Conservation (phyloP, 257 asterid species). For the Forsythia viridissima region DNA sequence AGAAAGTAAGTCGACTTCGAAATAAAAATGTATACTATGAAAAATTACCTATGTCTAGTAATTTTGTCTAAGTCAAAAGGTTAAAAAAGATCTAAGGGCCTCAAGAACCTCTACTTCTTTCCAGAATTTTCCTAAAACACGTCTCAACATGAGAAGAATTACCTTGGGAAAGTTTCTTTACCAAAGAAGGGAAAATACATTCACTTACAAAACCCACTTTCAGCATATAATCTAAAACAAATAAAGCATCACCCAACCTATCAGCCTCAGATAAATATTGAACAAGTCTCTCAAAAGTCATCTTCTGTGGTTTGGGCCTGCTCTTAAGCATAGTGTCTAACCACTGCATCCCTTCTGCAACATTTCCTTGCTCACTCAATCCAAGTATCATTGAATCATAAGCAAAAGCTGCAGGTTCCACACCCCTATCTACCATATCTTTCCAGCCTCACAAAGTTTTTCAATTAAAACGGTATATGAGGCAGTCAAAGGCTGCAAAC, state of each 20-base stretch:
- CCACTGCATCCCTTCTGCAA: constrained; percentile 49
- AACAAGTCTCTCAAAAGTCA: constrained; percentile 51
- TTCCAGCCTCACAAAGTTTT: constrained; percentile 48
- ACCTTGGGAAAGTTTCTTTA: constrained; percentile 51
- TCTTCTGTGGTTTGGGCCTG: constrained; percentile 47
- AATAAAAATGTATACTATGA: not conserved
- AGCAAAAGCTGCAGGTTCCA: constrained; percentile 33
- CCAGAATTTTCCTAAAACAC: constrained; percentile 29
- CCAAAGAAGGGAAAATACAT: constrained; percentile 37
- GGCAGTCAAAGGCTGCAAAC: constrained; percentile 47
- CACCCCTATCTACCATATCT: constrained; percentile 51
- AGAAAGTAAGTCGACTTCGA: not conserved
- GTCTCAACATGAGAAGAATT: constrained; percentile 25
- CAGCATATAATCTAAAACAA: constrained; percentile 46
- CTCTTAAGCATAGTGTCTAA: constrained; percentile 41
- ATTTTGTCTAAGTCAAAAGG: constrained; percentile 20
- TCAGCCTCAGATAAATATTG: constrained; percentile 39
- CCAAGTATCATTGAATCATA: constrained; percentile 49
- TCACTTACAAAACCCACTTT: constrained; percentile 45
- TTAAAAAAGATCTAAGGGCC: not conserved
- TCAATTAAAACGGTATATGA: constrained; percentile 36
- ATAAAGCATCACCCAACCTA: constrained; percentile 45
- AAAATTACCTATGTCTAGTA: not conserved
- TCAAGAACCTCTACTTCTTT: constrained; percentile 16
- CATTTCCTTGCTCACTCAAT: constrained; percentile 45